phyloP scores from a whole-genome alignment of 1,139 yeast genomes.

The Protomyces inouyei region DNA sequence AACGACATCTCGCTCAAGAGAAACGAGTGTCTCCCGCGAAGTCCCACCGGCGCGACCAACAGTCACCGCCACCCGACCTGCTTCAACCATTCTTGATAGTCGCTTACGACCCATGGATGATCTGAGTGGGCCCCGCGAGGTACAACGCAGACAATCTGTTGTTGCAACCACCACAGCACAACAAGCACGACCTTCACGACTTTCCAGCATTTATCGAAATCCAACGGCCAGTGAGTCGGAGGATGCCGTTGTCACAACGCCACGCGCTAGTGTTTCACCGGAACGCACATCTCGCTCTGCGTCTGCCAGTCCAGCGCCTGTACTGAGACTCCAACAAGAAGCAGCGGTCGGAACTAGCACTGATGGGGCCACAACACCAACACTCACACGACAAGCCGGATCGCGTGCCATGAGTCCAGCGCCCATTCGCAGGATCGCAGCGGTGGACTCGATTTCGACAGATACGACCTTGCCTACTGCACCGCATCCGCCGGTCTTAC shows the following conservation, averaged over 20 bases:
- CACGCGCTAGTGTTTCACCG: no score
- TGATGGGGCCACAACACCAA: neutral
- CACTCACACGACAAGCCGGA: neutral
- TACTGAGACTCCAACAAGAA: neutral
- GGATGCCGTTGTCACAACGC: neutral
- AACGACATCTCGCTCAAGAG: neutral
- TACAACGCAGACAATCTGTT: neutral
- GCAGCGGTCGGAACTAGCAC: no score
- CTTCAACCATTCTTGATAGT: neutral
- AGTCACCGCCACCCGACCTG: neutral
- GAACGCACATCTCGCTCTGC: neutral
- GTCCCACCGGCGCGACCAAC: neutral
- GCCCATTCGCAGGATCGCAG: neutral
- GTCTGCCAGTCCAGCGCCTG: neutral
- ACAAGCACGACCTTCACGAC: neutral
- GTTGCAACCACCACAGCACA: neutral
- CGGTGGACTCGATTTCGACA: no score
- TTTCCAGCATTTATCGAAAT: neutral
- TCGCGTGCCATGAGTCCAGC: neutral
- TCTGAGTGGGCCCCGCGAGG: neutral
- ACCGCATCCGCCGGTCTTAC: neutral
- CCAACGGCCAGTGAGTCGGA: neutral
- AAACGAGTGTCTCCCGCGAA: neutral
- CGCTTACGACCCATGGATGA: neutral
- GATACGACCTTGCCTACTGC: neutral